Evolutionary conservation across 495 filamentous ascomycete species (phyloP).

Genomic region (Penicillium herquei): DNA sequence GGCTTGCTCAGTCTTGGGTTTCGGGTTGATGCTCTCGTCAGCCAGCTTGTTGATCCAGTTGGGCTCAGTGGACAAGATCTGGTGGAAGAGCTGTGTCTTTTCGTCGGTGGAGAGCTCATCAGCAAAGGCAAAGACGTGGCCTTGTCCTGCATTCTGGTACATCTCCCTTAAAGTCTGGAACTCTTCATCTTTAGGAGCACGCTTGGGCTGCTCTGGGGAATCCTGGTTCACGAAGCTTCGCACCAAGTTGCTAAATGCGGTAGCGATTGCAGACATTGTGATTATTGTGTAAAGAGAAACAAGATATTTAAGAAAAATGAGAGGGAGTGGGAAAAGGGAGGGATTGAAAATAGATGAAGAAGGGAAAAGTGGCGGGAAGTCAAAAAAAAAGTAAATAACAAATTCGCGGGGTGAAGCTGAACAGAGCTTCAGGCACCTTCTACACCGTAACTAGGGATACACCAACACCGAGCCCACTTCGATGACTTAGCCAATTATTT

Average conservation of each 20-base stretch:
- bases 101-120: constrained; percentile 71
- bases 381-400: constrained; percentile 24
- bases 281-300: constrained; percentile 1
- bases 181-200: constrained; percentile 70
- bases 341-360: neutral
- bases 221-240: constrained; percentile 25
- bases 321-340: neutral
- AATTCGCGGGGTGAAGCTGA: constrained; percentile 27
- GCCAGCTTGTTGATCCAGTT: constrained; percentile 79
- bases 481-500: constrained; percentile 20
- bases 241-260: constrained; percentile 53
- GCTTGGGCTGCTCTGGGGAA: constrained; percentile 44
- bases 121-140: constrained; percentile 89
- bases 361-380: constrained; percentile 6
- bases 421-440: constrained; percentile 4
- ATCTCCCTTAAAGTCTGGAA: constrained; percentile 71
- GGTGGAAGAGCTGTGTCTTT: constrained; percentile 76
- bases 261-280: constrained; percentile 52
- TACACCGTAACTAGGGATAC: constrained; percentile 18
- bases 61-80: constrained; percentile 78
- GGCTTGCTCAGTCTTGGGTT: constrained; percentile 49
- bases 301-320: neutral
- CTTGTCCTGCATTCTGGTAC: constrained; percentile 78
- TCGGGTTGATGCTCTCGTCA: constrained; percentile 74
- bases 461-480: neutral